Evolutionary conservation across 495 filamentous ascomycete genomes (phyloP).

Genomic region (Physcia stellaris): DNA sequence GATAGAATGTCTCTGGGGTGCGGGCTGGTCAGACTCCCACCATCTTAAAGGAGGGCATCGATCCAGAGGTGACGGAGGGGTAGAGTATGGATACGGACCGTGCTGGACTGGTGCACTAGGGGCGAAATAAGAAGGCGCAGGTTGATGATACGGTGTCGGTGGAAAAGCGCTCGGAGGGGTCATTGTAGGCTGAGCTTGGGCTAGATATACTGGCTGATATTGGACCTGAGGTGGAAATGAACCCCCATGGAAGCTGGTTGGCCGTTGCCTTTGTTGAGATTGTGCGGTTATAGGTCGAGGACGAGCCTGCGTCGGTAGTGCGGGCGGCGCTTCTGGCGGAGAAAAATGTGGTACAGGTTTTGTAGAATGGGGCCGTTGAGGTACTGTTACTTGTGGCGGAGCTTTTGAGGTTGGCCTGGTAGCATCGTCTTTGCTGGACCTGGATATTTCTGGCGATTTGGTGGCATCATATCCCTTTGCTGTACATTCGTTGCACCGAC

Average conservation of each 20-base stretch:
- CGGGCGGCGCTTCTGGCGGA: neutral
- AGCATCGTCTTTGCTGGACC: neutral
- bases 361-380: no score
- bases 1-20: slow-evolving; percentile 9
- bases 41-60: slow-evolving; percentile 10
- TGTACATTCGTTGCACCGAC: slow-evolving; percentile 6
- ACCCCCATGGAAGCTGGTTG: slow-evolving; percentile 32
- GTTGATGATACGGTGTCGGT: slow-evolving; percentile 14
- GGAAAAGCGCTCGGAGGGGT: slow-evolving; percentile 10
- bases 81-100: slow-evolving; percentile 15
- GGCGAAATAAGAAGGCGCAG: slow-evolving; percentile 19
- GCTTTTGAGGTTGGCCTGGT: neutral
- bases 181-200: slow-evolving; percentile 3
- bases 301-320: slow-evolving; percentile 5
- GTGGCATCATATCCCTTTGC: no score
- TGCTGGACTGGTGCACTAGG: slow-evolving; percentile 10
- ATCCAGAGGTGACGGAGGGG: slow-evolving; percentile 12
- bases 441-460: no score
- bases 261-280: slow-evolving; percentile 16
- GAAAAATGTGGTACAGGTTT: neutral
- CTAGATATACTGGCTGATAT: slow-evolving; percentile 1
- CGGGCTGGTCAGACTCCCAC: slow-evolving; percentile 9
- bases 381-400: no score
- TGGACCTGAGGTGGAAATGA: no score
- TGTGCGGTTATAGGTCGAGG: slow-evolving; percentile 6